Percentiles rank a stretch among this genome's conserved stretches.
These are phyloP conservation scores for Reutealis trisperma DNA, from an alignment of 345 rosid genomes.

Conservation along the genomic window DNA sequence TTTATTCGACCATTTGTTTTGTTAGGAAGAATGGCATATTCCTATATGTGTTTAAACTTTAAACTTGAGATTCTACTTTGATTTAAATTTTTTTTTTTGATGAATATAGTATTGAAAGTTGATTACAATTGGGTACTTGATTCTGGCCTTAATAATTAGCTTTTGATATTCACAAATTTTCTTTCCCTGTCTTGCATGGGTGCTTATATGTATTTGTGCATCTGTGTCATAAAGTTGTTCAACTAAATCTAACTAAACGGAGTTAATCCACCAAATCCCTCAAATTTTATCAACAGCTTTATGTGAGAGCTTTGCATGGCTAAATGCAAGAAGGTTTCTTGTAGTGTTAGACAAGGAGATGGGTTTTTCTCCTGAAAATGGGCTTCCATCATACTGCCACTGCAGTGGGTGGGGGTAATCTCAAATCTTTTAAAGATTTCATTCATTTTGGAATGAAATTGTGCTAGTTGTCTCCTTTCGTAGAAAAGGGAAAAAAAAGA, in stretches of 20 bases:
- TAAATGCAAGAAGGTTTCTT: neutral
- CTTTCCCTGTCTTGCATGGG: neutral
- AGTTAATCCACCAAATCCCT: neutral
- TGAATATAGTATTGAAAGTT: neutral
- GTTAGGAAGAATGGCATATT: neutral
- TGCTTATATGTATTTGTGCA: neutral
- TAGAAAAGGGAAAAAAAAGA: too few relatives aligned
- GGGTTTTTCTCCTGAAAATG: neutral
- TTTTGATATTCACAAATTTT: neutral
- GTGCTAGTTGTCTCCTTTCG: too few relatives aligned
- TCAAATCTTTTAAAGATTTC: neutral
- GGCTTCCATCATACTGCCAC: neutral
- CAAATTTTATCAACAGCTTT: neutral
- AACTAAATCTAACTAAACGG: neutral
- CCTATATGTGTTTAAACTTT: neutral
- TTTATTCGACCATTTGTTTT: neutral
- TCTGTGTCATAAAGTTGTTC: neutral
- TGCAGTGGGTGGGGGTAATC: too few relatives aligned
- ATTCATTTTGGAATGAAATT: too few relatives aligned
- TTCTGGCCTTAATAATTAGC: neutral
- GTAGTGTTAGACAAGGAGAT: neutral
- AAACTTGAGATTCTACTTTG: neutral
- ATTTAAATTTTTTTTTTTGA: neutral
- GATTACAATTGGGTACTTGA: too few relatives aligned
- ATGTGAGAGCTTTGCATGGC: neutral